Evolutionary conservation across 768 basidiomycete species (phyloP).

Genomic region (Phaeotremella fagi): DNA sequence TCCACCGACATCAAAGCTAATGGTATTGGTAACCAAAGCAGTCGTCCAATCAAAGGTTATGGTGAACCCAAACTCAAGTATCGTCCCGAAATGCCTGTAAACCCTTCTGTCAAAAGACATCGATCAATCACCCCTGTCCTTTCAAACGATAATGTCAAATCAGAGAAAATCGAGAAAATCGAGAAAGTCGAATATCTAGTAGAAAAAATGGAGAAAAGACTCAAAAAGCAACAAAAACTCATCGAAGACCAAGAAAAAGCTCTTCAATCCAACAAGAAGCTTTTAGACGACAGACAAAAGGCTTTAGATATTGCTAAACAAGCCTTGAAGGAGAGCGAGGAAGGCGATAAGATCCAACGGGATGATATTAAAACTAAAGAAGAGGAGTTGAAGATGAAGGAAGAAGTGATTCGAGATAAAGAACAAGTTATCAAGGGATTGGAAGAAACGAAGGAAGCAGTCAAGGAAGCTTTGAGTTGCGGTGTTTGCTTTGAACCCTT

Average conservation of each 20-base stretch:
- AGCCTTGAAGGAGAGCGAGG: neutral
- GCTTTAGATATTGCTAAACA: neutral
- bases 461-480: conserved; percentile 29
- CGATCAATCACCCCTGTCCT: no score
- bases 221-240: neutral
- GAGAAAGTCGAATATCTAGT: neutral
- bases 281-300: neutral
- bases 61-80: no score
- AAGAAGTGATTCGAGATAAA: conserved; percentile 1
- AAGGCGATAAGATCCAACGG: conserved; percentile 1
- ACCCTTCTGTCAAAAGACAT: no score
- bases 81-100: no score
- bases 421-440: conserved; percentile 18
- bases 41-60: no score
- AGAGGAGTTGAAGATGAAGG: conserved; percentile 2
- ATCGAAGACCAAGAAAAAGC: neutral
- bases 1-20: no score
- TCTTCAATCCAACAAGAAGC: neutral
- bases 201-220: neutral
- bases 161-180: no score
- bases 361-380: conserved; percentile 2
- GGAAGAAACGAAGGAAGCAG: conserved; percentile 7
- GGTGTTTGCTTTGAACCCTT: conserved; percentile 32
- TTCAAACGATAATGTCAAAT: no score
- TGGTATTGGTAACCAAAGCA: no score